Percentiles rank a stretch among this genome's conserved stretches.
phyloP scores from a whole-genome alignment of 2,329 filamentous ascomycete species.

The Rasamsonia emersonii region DNA sequence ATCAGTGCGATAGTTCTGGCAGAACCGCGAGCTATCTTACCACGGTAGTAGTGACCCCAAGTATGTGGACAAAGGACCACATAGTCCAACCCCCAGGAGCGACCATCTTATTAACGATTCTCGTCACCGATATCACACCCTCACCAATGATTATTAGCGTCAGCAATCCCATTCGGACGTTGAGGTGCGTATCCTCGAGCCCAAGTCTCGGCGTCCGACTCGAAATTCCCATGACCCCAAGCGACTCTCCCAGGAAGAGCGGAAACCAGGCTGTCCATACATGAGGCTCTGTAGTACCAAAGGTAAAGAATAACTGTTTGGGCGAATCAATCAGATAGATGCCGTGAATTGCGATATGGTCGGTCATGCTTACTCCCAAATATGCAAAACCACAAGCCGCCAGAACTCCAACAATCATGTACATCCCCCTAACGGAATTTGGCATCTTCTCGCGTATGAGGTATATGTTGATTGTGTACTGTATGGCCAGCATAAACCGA shows the following conservation, averaged over 20 bases:
- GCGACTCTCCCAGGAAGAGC: conserved; percentile 45
- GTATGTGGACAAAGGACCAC: conserved; percentile 30
- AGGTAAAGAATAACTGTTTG: conserved; percentile 27
- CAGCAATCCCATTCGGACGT: conserved; percentile 54
- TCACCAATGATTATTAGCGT: conserved; percentile 61
- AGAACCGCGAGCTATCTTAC: conserved; percentile 16
- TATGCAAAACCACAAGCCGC: conserved; percentile 20
- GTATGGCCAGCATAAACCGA: conserved; percentile 44
- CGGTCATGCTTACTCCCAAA: conserved; percentile 15
- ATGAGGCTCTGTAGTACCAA: conserved; percentile 18
- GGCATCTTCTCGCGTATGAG: conserved; percentile 21
- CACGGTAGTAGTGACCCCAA: conserved; percentile 30
- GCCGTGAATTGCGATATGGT: not conserved
- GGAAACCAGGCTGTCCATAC: conserved; percentile 49
- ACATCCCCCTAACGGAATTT: conserved; percentile 18
- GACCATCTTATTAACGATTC: conserved; percentile 45
- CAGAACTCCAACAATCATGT: conserved; percentile 21
- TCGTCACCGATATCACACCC: conserved; percentile 53
- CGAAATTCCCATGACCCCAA: conserved; percentile 45
- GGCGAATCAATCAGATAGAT: not conserved
- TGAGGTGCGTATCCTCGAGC: conserved; percentile 55
- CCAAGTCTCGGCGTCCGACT: conserved; percentile 48
- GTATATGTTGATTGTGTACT: conserved; percentile 40
- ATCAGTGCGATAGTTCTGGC: not conserved
- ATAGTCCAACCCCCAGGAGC: conserved; percentile 31